Evolutionary conservation across 192 early-diverging fungal genomes (phyloP).

Genomic region (Funneliformis mosseae): DNA sequence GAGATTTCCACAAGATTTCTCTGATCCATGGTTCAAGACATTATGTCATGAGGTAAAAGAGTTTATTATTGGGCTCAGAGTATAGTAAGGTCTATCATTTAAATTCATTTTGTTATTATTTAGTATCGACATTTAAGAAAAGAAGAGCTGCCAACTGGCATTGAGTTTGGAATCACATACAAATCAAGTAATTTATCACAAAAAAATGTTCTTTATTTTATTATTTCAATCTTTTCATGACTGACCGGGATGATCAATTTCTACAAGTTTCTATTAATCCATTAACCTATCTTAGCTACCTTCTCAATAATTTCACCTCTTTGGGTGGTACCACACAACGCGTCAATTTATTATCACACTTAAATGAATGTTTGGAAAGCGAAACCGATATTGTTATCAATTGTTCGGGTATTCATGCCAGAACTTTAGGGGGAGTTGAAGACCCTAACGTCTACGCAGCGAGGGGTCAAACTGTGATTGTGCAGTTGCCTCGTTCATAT

Average conservation of each 20-base stretch:
- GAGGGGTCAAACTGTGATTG: constrained; percentile 81
- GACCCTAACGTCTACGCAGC: constrained; percentile 74
- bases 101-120: background rate
- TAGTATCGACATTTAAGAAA: constrained; percentile 49
- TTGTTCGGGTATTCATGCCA: constrained; percentile 76
- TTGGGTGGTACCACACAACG: constrained; percentile 55
- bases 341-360: constrained; percentile 42
- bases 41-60: constrained; percentile 51
- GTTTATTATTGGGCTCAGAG: constrained; percentile 6
- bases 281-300: constrained; percentile 65
- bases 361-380: constrained; percentile 52
- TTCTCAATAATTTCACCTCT: constrained; percentile 49
- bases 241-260: background rate
- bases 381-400: constrained; percentile 69
- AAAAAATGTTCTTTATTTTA: background rate
- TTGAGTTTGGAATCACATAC: constrained; percentile 63
- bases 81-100: constrained; percentile 2
- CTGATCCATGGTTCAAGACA: constrained; percentile 66
- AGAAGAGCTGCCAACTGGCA: constrained; percentile 54
- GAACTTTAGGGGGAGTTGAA: constrained; percentile 67
- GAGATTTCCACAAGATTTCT: constrained; percentile 47
- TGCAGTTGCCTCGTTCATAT: constrained; percentile 60
- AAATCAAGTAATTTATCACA: constrained; percentile 53
- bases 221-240: constrained; percentile 5
- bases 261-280: constrained; percentile 63